Conservation (phyloP, 208 protist species). For the Acanthamoeba sp. region DNA sequence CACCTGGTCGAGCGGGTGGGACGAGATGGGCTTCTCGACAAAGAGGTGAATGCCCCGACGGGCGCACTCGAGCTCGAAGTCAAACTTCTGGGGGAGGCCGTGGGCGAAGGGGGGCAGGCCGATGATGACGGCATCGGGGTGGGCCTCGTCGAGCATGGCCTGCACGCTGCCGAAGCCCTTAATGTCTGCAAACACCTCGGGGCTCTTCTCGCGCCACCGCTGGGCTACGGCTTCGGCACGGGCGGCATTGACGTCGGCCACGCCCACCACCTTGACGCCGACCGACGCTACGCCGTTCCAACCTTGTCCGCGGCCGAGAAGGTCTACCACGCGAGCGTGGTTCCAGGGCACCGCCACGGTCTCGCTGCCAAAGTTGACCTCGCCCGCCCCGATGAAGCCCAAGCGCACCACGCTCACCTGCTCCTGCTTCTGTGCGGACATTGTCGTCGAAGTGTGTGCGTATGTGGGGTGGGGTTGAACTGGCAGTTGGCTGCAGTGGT, state of each 20-base stretch:
- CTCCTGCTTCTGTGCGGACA: no score
- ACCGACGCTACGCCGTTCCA: background rate
- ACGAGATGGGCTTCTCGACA: conserved; percentile 62
- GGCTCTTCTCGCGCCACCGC: background rate
- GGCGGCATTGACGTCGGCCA: conserved; percentile 25
- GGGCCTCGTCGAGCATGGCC: conserved; percentile 2
- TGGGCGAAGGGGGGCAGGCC: conserved; percentile 32
- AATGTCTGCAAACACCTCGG: background rate
- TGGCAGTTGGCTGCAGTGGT: no score
- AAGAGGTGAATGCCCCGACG: conserved; percentile 6
- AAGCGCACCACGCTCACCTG: background rate
- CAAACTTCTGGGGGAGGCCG: background rate
- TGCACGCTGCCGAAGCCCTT: background rate
- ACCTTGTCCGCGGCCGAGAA: background rate
- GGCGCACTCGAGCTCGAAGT: background rate
- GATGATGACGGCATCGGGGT: conserved; percentile 32
- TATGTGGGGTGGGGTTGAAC: no score
- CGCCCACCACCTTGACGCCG: background rate
- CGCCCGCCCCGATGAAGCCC: conserved; percentile 6
- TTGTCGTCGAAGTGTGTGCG: no score
- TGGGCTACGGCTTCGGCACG: background rate
- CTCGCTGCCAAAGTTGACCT: conserved; percentile 54
- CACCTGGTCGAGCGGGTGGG: background rate
- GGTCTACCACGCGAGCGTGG: background rate
- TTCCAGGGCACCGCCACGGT: conserved; percentile 19